phyloP scores from a whole-genome alignment of 169 alveolate genomes.

The Babesia ovis region DNA sequence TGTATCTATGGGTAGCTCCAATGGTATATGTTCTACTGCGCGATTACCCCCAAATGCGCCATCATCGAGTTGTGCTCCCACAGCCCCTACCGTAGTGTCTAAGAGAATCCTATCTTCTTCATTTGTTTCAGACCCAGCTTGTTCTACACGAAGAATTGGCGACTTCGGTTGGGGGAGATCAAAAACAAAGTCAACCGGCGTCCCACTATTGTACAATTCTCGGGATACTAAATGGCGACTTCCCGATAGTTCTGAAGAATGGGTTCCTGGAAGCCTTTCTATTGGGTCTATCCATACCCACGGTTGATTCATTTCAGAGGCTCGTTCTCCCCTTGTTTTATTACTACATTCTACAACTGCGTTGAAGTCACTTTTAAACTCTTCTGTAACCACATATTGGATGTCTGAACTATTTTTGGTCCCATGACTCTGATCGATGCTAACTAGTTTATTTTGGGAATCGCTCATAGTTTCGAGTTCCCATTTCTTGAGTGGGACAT shows the following conservation, averaged over 20 bases:
- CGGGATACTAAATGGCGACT: neutral
- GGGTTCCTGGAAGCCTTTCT: neutral
- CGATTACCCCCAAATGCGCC: neutral
- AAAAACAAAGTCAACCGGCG: neutral
- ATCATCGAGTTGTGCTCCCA: neutral
- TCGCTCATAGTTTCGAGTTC: slow-evolving; percentile 5
- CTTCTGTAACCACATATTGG: neutral
- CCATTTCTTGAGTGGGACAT: slow-evolving; percentile 4
- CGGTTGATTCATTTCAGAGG: neutral
- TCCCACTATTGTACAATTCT: neutral
- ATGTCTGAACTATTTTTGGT: neutral
- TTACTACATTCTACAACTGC: neutral
- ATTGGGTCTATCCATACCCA: slow-evolving; percentile 15
- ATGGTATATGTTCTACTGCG: neutral
- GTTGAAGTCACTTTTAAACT: neutral
- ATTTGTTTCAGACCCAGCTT: neutral
- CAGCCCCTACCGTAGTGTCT: neutral
- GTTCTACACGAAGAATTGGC: neutral
- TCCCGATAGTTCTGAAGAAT: neutral
- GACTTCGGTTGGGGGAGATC: neutral
- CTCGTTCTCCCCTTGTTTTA: neutral
- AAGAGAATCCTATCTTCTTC: neutral
- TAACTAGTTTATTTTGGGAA: neutral
- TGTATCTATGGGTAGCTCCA: neutral
- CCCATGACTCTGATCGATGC: neutral